These are phyloP conservation scores for Trypanosoma avium DNA, from an alignment of 208 protist species.

Conservation along the genomic window DNA sequence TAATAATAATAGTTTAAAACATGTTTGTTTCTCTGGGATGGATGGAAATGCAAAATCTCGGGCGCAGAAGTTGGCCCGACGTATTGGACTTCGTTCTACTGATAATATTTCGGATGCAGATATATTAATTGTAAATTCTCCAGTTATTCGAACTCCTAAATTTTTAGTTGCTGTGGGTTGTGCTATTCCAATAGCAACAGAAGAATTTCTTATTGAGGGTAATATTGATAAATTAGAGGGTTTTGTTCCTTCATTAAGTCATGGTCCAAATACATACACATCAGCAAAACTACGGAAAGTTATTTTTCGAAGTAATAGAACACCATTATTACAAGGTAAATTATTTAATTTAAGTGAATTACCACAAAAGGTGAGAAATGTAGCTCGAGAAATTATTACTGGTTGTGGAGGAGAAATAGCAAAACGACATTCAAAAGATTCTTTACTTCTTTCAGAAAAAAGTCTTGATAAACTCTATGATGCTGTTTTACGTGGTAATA, in stretches of 20 bases:
- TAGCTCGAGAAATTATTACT: constrained; percentile 65
- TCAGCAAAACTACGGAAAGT: constrained; percentile 37
- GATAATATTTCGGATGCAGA: constrained; percentile 59
- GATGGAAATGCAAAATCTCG: constrained; percentile 35
- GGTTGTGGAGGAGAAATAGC: constrained; percentile 59
- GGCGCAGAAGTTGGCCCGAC: constrained; percentile 41
- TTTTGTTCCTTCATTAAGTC: constrained; percentile 47
- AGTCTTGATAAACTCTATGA: constrained; percentile 69
- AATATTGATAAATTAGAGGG: constrained; percentile 17
- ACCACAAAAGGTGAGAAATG: constrained; percentile 35
- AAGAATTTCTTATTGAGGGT: constrained; percentile 37
- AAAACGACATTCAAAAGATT: constrained; percentile 14
- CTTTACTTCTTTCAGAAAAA: constrained; percentile 34
- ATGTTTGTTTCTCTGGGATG: constrained; percentile 74
- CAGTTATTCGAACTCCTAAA: constrained; percentile 78
- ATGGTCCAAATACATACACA: constrained; percentile 54
- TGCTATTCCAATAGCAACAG: constrained; percentile 72
- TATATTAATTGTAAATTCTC: constrained; percentile 60
- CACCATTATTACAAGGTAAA: constrained; percentile 42
- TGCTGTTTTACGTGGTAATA: constrained; percentile 47
- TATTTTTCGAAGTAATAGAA: constrained; percentile 35
- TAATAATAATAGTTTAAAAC: not conserved
- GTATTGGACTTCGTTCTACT: constrained; percentile 37
- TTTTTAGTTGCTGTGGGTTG: constrained; percentile 79
- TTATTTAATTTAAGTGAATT: constrained; percentile 44